Evolutionary conservation across 2,329 filamentous ascomycete genomes (phyloP).

Genomic region (Epichloe coenophiala): DNA sequence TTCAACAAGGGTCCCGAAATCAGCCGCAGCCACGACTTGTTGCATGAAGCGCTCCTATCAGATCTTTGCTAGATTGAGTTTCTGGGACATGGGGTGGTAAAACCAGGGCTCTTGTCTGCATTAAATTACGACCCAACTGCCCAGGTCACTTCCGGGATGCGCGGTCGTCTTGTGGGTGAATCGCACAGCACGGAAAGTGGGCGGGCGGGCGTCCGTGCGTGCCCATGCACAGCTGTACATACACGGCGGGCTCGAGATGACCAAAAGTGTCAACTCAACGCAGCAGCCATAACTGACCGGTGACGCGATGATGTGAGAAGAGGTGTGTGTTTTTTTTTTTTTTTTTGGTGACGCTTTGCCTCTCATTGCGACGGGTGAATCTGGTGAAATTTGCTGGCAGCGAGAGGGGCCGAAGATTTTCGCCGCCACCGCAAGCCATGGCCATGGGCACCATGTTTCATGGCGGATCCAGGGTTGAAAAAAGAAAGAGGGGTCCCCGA

Average conservation of each 20-base stretch:
- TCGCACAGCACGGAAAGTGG: neutral
- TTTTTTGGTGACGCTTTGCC: neutral
- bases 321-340: too few relatives aligned
- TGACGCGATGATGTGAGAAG: too few relatives aligned
- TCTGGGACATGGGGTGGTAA: neutral
- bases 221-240: too few relatives aligned
- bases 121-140: neutral
- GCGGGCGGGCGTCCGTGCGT: neutral
- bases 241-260: too few relatives aligned
- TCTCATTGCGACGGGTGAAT: neutral
- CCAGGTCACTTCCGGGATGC: neutral
- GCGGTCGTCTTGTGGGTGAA: neutral
- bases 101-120: neutral
- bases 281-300: too few relatives aligned
- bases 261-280: too few relatives aligned
- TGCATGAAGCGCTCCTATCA: neutral
- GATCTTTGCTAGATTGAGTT: neutral
- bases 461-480: neutral
- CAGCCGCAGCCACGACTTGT: neutral
- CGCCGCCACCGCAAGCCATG: neutral
- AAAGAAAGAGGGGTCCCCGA: neutral
- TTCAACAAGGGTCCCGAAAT: neutral
- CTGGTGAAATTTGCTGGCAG: neutral
- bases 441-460: neutral
- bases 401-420: neutral